Base-by-base conservation (phyloP, 805 yeast species). In the Wickerhamiella kurtzmanii region DNA sequence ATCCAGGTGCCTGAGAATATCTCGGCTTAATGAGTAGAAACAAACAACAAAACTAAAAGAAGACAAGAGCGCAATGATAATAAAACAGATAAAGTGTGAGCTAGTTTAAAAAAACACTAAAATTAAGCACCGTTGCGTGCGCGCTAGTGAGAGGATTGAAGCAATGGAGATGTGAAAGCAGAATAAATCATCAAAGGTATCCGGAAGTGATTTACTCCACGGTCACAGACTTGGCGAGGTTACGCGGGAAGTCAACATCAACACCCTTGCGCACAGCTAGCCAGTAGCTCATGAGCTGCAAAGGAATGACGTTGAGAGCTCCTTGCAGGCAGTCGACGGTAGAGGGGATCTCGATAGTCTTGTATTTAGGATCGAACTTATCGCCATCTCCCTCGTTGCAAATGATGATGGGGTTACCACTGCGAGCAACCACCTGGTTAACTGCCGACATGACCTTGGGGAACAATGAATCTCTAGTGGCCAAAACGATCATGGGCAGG, bases 261-360 rank as follows among this genome's bases (percentile, higher is more conserved):
- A 84, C 81, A 37, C 96, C 97, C 63, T 89, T 83, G 67, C 80
- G 79, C 46, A 86, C 89, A 46, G 98, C 96, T 60, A 92, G 74
- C 92, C 95, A 88, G 71, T 92, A 92, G 61, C 96, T 82, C 77
- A 88, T 87, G 65, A 92, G 74, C 67, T 92, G 99, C 63, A 92
- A 66, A 47, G 98, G 98, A 58, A 92, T 77, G 54, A 92, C 94
- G 62, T 89, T 92, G 61, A 92, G 72, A 60, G 92, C 71, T 42
- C 99, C 99, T 72, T 92, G 99, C 65, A 92, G 74, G 70, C 99
- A 92, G 65, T 92, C 99, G 50, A 88, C 96, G 4, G 97, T 86
- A 56, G 76, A 77, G 46, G 99, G 99, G 47, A 92, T 95, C 63
- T 87, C 92, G 58, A 92, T 72, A 35, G 82, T 77, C 52, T 59